Percentiles rank a stretch among this genome's conserved stretches.
phyloP scores from a whole-genome alignment of 768 basidiomycete species.

The Lactarius vividus region DNA sequence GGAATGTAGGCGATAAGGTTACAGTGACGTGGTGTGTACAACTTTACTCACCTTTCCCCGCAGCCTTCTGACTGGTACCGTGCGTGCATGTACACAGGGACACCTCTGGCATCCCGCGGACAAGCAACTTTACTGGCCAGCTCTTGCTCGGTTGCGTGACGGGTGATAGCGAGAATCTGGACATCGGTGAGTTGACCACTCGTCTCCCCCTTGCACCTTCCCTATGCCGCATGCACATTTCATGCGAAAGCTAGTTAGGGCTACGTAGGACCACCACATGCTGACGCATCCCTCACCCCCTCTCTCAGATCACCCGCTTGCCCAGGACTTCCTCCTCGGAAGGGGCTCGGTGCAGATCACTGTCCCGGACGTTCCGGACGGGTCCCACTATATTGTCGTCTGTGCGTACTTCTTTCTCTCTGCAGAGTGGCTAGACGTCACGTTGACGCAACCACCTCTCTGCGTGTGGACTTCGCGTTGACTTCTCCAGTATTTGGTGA shows the following conservation, averaged over 20 bases:
- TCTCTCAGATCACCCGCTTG: slow-evolving; percentile 35
- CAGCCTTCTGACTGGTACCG: neutral
- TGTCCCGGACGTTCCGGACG: slow-evolving; percentile 38
- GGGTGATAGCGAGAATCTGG: slow-evolving; percentile 40
- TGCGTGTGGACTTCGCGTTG: neutral
- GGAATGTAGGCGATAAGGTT: slow-evolving; percentile 39
- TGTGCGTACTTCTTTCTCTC: slow-evolving; percentile 36
- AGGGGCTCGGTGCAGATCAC: slow-evolving; percentile 37
- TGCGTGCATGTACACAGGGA: slow-evolving; percentile 18
- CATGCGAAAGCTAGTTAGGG: neutral
- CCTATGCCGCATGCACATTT: neutral
- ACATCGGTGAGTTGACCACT: slow-evolving; percentile 43
- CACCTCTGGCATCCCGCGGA: slow-evolving; percentile 39
- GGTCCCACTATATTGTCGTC: slow-evolving; percentile 40
- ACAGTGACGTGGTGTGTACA: slow-evolving; percentile 42
- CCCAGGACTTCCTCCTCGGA: slow-evolving; percentile 38
- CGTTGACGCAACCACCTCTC: neutral
- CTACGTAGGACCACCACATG: neutral
- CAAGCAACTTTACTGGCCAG: slow-evolving; percentile 39
- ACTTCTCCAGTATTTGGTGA: slow-evolving; percentile 44
- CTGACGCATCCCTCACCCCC: neutral
- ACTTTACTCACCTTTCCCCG: neutral
- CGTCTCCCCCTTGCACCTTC: neutral
- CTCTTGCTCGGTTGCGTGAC: slow-evolving; percentile 46
- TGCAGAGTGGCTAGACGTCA: neutral